These are phyloP conservation scores for Escallonia rubra DNA, from an alignment of 129 eudicot species.

Conservation along the genomic window DNA sequence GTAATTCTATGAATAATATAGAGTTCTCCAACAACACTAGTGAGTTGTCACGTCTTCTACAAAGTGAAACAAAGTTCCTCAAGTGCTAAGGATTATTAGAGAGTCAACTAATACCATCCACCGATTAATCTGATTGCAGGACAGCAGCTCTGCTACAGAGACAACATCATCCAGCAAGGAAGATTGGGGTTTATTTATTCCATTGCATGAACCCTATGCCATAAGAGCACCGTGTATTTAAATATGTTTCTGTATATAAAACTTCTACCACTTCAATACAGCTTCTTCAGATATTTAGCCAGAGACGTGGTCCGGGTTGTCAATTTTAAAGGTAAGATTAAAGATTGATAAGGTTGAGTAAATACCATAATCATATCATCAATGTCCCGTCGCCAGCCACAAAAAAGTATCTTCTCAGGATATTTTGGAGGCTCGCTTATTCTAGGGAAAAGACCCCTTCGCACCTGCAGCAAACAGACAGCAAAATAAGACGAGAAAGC, in stretches of 20 bases:
- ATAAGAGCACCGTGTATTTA: background rate
- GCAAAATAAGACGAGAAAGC: constrained; percentile 13
- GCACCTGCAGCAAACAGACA: constrained; percentile 47
- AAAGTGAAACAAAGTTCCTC: too few relatives aligned
- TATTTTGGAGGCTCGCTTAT: constrained; percentile 78
- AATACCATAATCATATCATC: constrained; percentile 98
- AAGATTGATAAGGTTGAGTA: background rate
- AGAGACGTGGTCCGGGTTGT: too few relatives aligned
- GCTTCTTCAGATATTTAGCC: too few relatives aligned
- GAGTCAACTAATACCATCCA: too few relatives aligned
- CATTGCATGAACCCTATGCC: background rate
- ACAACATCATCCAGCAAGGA: background rate
- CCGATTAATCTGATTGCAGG: background rate
- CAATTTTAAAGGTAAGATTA: background rate
- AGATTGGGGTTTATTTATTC: background rate
- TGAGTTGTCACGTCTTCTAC: too few relatives aligned
- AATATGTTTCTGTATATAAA: too few relatives aligned
- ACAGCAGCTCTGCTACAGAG: background rate
- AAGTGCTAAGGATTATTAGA: too few relatives aligned
- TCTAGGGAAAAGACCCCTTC: constrained; percentile 52
- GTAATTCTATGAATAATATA: too few relatives aligned
- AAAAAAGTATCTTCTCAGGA: constrained; percentile 87
- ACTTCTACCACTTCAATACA: too few relatives aligned
- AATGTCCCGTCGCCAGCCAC: constrained; percentile 99
- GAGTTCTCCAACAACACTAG: too few relatives aligned